Evolutionary conservation across 1,284 basidiomycete genomes (phyloP).

Genomic region (Ganoderma leucocontextum): DNA sequence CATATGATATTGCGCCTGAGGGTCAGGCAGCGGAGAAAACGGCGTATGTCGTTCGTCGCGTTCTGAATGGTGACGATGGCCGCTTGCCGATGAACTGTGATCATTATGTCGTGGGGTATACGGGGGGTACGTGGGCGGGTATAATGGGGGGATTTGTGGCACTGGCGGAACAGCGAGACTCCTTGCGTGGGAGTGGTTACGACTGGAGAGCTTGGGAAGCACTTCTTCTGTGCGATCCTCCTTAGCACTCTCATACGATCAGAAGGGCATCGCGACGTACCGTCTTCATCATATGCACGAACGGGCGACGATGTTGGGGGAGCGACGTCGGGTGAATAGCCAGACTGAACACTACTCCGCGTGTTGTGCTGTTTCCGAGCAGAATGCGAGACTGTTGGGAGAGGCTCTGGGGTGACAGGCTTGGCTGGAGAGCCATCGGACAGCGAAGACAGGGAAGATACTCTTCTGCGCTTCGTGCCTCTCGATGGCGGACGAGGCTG

Average conservation of each 20-base stretch:
- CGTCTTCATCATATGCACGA: slow-evolving; percentile 26
- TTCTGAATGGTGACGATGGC: background rate
- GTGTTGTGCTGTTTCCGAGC: background rate
- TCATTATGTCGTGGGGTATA: slow-evolving; percentile 31
- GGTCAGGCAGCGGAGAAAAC: slow-evolving; percentile 34
- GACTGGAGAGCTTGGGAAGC: background rate
- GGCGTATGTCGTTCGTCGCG: slow-evolving; percentile 10
- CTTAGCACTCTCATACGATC: slow-evolving; percentile 9
- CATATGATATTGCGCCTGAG: slow-evolving; percentile 46
- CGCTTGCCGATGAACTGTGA: slow-evolving; percentile 14
- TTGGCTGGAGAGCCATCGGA: slow-evolving; percentile 23
- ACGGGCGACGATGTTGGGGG: slow-evolving; percentile 23
- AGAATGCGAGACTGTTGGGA: background rate
- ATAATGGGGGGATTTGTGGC: slow-evolving; percentile 19
- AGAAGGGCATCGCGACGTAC: slow-evolving; percentile 20
- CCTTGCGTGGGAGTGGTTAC: slow-evolving; percentile 5
- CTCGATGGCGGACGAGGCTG: slow-evolving; percentile 16
- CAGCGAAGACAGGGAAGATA: slow-evolving; percentile 33
- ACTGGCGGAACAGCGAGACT: slow-evolving; percentile 16
- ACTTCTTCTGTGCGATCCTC: slow-evolving; percentile 12
- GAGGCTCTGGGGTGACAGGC: slow-evolving; percentile 5
- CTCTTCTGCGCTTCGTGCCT: slow-evolving; percentile 37
- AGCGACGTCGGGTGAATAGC: slow-evolving; percentile 25
- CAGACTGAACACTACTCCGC: slow-evolving; percentile 1
- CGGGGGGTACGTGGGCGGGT: slow-evolving; percentile 25